Base-by-base conservation (phyloP, 2,329 filamentous ascomycete genomes). In the Chaetothyriales sp. region DNA sequence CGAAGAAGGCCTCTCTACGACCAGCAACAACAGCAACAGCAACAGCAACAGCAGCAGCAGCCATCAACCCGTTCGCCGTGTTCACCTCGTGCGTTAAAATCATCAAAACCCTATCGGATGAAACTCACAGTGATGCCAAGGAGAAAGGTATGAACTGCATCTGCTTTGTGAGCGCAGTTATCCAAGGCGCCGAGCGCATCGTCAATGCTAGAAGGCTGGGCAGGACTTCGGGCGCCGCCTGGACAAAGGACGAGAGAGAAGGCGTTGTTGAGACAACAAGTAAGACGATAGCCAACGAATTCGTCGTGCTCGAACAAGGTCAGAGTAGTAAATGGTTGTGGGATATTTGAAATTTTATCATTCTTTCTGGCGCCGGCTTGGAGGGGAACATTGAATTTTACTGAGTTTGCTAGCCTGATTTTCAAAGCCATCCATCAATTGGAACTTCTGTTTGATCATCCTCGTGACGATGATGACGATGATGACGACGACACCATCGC, bases 11-110 rank as follows among this genome's bases (percentile, higher is more conserved):
- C n/a, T n/a, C n/a, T n/a, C n/a, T n/a, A n/a, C n/a, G n/a, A 43
- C 4, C 5, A 10, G 13, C 4, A 5, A 50, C 63, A 13, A 58
- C 61, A 1, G 45, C 56, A 37, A 58, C 60, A 15, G 55, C 9
- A 43, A 10, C 5, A 10, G 13, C 4, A 5, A 50, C 63, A 13
- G 58, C 61, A 1, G 45, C 56, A 37, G 60, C 60, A 15, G 55
- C 52, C 18, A 28, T 64, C 48, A 64, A 64, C 48, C 53, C 60
- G 25, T 58, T 64, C 48, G 52, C 55, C 0, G 47, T 64, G 5
- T 64, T 62, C 47, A 52, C 58, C 19, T 47, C 44, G 29, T 63
- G 60, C 48, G 55, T 58, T 8, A 47, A 46, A 1, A 59, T 64
- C n/a, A 51, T 64, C 18, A 51, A 51, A 9, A 54, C 47, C 5